Conservation (phyloP, 163 green algal genomes). For the Volvox carteri region DNA sequence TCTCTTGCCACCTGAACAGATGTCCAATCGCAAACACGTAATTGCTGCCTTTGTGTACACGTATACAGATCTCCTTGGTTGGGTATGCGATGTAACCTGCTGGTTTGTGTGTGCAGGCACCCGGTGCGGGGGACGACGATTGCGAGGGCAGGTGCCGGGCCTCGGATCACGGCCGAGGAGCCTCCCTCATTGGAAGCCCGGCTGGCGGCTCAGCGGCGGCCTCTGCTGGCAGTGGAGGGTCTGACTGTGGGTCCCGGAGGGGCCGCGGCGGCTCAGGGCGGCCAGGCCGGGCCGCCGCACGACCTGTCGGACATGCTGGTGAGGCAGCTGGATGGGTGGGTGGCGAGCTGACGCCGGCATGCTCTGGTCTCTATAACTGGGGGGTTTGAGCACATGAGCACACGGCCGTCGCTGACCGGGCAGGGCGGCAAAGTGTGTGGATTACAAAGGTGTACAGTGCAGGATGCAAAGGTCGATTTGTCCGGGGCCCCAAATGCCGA, state of each 20-base stretch:
- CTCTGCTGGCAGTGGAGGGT: constrained; percentile 33
- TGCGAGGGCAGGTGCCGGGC: not conserved
- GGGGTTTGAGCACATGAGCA: too few species aligned
- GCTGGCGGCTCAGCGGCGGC: not conserved
- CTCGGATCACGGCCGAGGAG: not conserved
- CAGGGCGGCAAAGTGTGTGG: too few species aligned
- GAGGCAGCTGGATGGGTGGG: not conserved
- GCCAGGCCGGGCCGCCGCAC: not conserved
- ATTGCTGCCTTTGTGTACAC: too few species aligned
- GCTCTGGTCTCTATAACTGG: too few species aligned
- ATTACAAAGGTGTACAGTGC: too few species aligned
- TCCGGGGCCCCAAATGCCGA: too few species aligned
- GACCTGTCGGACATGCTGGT: constrained; percentile 9
- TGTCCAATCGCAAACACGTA: too few species aligned
- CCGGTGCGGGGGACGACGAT: constrained; percentile 22
- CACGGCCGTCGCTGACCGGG: too few species aligned
- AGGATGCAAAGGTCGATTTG: too few species aligned
- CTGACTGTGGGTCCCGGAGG: constrained; percentile 19
- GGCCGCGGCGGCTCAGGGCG: not conserved
- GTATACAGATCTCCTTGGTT: too few species aligned
- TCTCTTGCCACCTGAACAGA: too few species aligned
- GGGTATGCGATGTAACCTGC: too few species aligned
- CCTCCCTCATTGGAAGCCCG: constrained; percentile 26
- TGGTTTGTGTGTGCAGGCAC: constrained; percentile 28
- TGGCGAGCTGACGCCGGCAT: not conserved